Base-by-base conservation (phyloP, 345 rosid genomes). In the Camelina hispida region DNA sequence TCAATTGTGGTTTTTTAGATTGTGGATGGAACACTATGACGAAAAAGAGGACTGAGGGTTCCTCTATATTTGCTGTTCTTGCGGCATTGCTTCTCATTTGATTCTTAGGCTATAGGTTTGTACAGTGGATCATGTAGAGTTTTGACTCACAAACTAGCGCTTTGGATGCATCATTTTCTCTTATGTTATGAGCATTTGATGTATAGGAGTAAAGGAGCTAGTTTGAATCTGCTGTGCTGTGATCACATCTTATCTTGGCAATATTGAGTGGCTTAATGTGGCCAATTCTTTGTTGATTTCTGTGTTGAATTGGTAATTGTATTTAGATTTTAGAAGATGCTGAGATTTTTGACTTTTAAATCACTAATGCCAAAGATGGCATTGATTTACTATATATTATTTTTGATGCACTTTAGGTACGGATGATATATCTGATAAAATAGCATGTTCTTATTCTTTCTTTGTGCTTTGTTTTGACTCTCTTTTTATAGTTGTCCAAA, bases 51-150 rank as follows among this genome's bases (percentile, higher is more conserved):
- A 37, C 47, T 11, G 7, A 37, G 9, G 44, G 25, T 56, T 62
- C 15, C 22, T 43, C 4, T 44, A 15, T 12, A 3, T 44, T 63
- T 62, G 14, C 11, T 12, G 11, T 6, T 11, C 47, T 68, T 42
- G 53, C 23, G 48, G 4, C n/a, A 54, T 5, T 68, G 61, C 10
- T 25, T 11, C 16, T 66, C 20, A 51, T 32, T 68, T 53, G 52
- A 54, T 25, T 42, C 42, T 55, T 43, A 20, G 18, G 61, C 37
- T 51, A 20, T 22, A 38, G 2, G 2, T 11, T 54, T 38, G 8
- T 9, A 15, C n/a, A 15, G 8, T 16, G 44, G 12, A 5, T 22
- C 25, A 38, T 16, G 32, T 53, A 15, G 14, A 32, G 6, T 55
- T 28, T 40, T 42, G 73, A 69, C 52, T 54, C 62, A 7, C 3